Conservation (phyloP, 306 rosid genomes). For the Cucurbita ficifolia region DNA sequence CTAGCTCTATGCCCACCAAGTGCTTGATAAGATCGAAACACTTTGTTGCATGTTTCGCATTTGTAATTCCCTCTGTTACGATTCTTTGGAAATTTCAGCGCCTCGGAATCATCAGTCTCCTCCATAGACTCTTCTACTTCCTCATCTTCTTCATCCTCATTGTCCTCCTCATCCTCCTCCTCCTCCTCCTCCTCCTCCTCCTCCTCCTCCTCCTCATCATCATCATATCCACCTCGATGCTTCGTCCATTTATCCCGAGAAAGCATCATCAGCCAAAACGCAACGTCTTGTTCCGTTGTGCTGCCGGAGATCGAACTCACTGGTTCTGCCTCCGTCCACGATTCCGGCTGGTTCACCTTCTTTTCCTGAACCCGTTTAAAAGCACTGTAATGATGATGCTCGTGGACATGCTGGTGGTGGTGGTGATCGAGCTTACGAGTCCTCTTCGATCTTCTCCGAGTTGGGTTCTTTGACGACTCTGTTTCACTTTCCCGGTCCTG, state of each 20-base stretch:
- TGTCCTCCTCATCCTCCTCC: background rate
- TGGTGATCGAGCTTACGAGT: conserved; percentile 21
- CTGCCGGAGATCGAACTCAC: conserved; percentile 60
- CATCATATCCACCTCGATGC: background rate
- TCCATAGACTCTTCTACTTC: conserved; percentile 24
- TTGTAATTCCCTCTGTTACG: conserved; percentile 41
- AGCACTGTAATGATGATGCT: background rate
- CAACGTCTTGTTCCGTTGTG: conserved; percentile 64
- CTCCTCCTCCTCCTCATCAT: background rate
- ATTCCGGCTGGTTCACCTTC: conserved; percentile 22
- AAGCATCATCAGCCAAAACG: conserved; percentile 72
- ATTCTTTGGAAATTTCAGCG: conserved; percentile 19
- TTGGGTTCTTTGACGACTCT: conserved; percentile 64
- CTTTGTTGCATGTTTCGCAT: conserved; percentile 80
- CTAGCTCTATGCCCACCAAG: conserved; percentile 93
- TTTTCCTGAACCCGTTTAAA: background rate
- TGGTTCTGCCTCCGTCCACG: conserved; percentile 45
- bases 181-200: background rate
- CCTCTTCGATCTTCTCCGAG: conserved; percentile 55
- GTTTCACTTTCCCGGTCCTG: conserved; percentile 77
- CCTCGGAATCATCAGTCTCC: conserved; percentile 41
- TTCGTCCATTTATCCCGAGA: conserved; percentile 65
- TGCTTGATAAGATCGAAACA: conserved; percentile 79
- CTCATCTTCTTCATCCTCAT: conserved; percentile 11
- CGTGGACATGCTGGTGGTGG: background rate